Evolutionary conservation across 2,329 filamentous ascomycete genomes (phyloP).

Genomic region (Fusarium albosuccineum): DNA sequence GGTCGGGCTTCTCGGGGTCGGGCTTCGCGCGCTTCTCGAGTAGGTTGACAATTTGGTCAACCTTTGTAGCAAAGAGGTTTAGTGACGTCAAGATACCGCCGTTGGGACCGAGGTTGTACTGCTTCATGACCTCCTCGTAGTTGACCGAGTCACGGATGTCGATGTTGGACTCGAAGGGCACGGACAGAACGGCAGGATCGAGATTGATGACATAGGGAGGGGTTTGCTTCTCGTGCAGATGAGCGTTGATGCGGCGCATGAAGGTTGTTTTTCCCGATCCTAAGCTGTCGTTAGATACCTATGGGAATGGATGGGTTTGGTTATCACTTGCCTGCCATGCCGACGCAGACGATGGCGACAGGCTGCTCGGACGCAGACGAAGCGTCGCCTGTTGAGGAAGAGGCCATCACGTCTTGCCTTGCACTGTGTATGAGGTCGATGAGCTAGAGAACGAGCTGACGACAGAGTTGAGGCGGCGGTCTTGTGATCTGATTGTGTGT

Average conservation of each 20-base stretch:
- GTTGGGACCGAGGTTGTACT: constrained; percentile 97
- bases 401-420: constrained; percentile 47
- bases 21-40: constrained; percentile 88
- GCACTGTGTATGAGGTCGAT: not conserved
- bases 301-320: constrained; percentile 4
- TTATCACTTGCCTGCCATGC: constrained; percentile 83
- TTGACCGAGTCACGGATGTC: constrained; percentile 99
- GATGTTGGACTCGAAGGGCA: constrained; percentile 97
- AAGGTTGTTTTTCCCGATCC: constrained; percentile 99
- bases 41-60: constrained; percentile 91
- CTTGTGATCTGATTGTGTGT: not conserved
- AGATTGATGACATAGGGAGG: constrained; percentile 97
- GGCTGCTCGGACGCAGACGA: constrained; percentile 61
- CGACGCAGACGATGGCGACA: constrained; percentile 90
- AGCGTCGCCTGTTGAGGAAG: constrained; percentile 48
- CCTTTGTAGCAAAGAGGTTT: constrained; percentile 97
- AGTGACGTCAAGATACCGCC: constrained; percentile 95
- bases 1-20: constrained; percentile 69
- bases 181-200: constrained; percentile 91
- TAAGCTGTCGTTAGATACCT: constrained; percentile 47
- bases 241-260: constrained; percentile 96
- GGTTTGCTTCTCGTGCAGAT: constrained; percentile 84
- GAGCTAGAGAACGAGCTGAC: too few species aligned
- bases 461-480: too few species aligned
- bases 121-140: constrained; percentile 99